Base-by-base conservation (phyloP, 805 yeast genomes). In the Metschnikowia kunwiensis region DNA sequence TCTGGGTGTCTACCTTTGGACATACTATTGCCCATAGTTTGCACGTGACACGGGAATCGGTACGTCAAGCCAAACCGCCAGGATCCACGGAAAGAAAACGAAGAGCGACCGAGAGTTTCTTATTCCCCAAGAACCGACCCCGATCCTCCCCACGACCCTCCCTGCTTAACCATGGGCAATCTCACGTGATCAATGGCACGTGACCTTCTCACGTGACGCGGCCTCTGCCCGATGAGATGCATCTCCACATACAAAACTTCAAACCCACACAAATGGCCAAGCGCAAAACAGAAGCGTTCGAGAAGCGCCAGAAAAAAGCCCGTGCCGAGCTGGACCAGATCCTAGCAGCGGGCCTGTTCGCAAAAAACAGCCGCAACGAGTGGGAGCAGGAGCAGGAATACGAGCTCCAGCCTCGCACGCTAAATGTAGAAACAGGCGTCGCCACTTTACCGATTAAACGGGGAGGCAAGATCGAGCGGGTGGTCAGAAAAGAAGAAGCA, bases 391-490 rank as follows among this genome's bases (percentile, higher is more conserved):
- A 86, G 50, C 85, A 80, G 51, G 89, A 78, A 37, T 88, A 86
- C 50, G 97, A 89, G 55, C 60, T 70, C 46, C 62, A 56, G 38
- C 95, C 96, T 1, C 74, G 97, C 57, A 51, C 58, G 3, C 60
- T 78, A 45, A 61, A 61, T 13, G 59, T 66, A 9, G 62, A 61
- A 8, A 71, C 67, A 5, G 68, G 65, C 4, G 70, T 66, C 4
- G 96, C 85, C 54, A 81, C 83, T 8, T 69, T 91, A 37, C 97
- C 97, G 1, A 85, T 89, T 36, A 84, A 82, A 51, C 66, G 71
- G 4, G 69, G 72, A 11, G 96, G 96, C 36, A 72, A 68, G 34
- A 68, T 91, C n/a, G 77, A 81, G 58, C 71, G 95, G 51, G 85
- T 80, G 5, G 55, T 77, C 45, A 67, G 63, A 49, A 65, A 58